Evolutionary conservation across 257 asterid genomes (phyloP), one percentile per base, ranked within the genome.

Genomic region (Agastache rugosa): DNA sequence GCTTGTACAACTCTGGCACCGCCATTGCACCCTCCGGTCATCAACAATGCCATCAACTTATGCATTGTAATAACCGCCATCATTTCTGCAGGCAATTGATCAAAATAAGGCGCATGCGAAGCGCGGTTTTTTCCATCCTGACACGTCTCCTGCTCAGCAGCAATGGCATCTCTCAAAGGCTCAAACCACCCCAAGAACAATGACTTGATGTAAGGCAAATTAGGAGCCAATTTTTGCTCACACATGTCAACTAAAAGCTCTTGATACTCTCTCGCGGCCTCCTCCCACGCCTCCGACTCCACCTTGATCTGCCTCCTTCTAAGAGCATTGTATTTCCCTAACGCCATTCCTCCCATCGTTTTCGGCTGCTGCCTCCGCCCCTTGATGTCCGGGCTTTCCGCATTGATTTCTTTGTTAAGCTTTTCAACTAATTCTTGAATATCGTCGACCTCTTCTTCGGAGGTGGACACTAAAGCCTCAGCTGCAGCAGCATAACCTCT

Each of bases 41-140:
- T 89, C 85, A 94, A 73, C 86, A 94, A 58, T 8, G 83, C 97
- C 96, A 94, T 85, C 88, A 94, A 76, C 83, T 90, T 94, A 78
- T 94, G 99, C 98, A 94, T 94, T 0, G 97, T 87, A 67, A 94
- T 90, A 77, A 94, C 99, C 1, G 99, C 92, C 96, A 92, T 94
- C 97, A 87, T 94, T 61, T 84, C 98, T 4, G 98, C 93, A 6
- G 99, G 99, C 83, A 94, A 84, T 11, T 63, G 87, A 77, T 85
- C 84, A 83, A 94, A 85, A 67, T 80, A 73, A 0, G 88, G 86
- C 0, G 95, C 96, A 80, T 92, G 86, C 0, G 87, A 85, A 8
- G 64, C 65, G 0, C 88, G 86, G 44, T 72, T 80, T 75, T 83
- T 88, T 50, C 91, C 93, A 60, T 78, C 82, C 75, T 63, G 44